Evolutionary conservation across 108 stramenopile genomes (phyloP), one percentile per base, ranked within the genome.

Genomic region (Schizochytrium sp.): DNA sequence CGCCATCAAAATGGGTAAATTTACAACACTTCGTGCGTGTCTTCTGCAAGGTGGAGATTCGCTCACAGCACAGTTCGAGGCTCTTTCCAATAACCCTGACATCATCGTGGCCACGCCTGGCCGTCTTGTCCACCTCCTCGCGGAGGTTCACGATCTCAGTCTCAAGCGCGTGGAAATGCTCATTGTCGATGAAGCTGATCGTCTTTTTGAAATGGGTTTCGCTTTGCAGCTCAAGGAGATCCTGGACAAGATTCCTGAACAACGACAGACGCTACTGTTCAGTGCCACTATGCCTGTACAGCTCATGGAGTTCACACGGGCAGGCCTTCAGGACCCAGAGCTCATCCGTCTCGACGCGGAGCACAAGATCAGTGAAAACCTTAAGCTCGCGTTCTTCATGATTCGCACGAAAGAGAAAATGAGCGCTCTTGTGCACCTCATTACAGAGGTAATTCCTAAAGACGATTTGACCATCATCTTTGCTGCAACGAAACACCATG

Each of bases 171-270:
- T 97, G 87, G 93, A 97, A 90, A 92, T 96, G 49, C 92, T 95
- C 15, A 95, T 99, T 5, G 95, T 99, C 91, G 99, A 99, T 90
- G 99, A 99, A 91, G 99, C 98, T 3, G 99, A 99, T 94, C 94
- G 99, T 59, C 92, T 99, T 47, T 96, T 99, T 91, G 99, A 99
- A 93, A 98, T 99, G 99, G 99, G 94, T 40, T 98, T 99, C 89
- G 96, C 96, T 0, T 89, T 93, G 90, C 99, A 99, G 91, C 92
- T 98, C 57, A 38, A 93, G 38, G 92, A 93, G 89, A 93, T 94
- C 87, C 88, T 95, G 45, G 72, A 72, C 61, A 64, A 56, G 8
- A 61, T 92, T 38, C 88, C 93, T 1, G 83, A 87, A 61, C 91
- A 93, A 56, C 92, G 97, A 28, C 98, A 99, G 92, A 98, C 98